Evolutionary conservation across 305 asterid genomes (phyloP).

Genomic region (Rubia peregrina): DNA sequence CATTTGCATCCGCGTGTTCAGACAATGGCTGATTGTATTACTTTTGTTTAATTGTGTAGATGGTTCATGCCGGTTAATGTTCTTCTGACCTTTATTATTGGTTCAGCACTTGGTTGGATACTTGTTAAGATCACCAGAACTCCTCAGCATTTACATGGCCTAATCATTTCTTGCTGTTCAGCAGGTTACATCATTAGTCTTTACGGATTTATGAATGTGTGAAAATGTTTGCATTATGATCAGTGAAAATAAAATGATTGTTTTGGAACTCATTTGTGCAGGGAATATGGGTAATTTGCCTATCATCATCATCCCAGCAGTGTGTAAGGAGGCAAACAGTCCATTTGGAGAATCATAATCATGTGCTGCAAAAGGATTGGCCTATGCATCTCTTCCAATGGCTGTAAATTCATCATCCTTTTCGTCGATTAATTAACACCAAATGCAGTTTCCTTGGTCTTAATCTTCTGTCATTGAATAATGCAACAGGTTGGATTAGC

Average conservation of each 20-base stretch:
- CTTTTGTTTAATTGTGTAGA: slow-evolving; percentile 19
- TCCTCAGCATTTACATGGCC: slow-evolving; percentile 36
- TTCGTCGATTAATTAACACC: neutral
- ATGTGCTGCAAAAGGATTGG: slow-evolving; percentile 23
- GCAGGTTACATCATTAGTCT: slow-evolving; percentile 23
- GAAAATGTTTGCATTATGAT: neutral
- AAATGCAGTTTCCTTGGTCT: neutral
- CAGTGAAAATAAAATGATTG: no score
- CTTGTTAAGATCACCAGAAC: slow-evolving; percentile 30
- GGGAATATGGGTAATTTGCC: slow-evolving; percentile 32
- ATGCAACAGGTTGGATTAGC: slow-evolving; percentile 25
- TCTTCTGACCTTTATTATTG: slow-evolving; percentile 32
- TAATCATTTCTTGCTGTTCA: slow-evolving; percentile 42
- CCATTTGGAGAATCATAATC: slow-evolving; percentile 27
- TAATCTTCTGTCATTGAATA: neutral
- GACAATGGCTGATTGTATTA: neutral
- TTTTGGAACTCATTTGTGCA: slow-evolving; percentile 3
- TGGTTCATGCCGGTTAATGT: slow-evolving; percentile 40
- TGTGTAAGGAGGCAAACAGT: slow-evolving; percentile 26
- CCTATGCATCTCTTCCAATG: slow-evolving; percentile 32
- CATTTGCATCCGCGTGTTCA: neutral
- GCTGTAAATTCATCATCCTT: slow-evolving; percentile 20
- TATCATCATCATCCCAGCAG: slow-evolving; percentile 31
- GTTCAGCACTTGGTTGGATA: slow-evolving; percentile 37
- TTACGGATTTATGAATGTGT: neutral